Percentiles rank a stretch among this genome's conserved stretches.
Evolutionary conservation across 2,329 filamentous ascomycete species (phyloP).

Genomic region (Xylaria sp.): DNA sequence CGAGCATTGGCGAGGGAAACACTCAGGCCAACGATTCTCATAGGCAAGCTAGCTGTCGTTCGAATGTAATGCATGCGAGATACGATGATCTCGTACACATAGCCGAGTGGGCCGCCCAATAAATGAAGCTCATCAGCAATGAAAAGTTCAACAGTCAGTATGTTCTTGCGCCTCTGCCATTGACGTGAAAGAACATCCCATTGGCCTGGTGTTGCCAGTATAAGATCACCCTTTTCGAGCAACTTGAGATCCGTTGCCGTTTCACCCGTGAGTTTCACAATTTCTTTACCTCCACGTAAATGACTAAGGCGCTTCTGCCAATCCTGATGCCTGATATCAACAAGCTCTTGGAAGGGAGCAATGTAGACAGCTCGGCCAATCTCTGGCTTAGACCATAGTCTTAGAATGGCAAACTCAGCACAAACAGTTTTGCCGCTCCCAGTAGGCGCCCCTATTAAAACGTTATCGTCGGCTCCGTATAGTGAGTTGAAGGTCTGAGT

Average conservation of each 20-base stretch:
- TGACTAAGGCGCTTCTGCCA: slow-evolving; percentile 83
- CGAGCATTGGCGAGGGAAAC: slow-evolving; percentile 93
- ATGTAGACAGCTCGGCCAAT: slow-evolving; percentile 89
- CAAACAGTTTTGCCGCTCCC: slow-evolving; percentile 97
- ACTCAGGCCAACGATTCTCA: slow-evolving; percentile 89
- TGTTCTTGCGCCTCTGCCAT: slow-evolving; percentile 96
- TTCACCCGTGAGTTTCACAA: slow-evolving; percentile 94
- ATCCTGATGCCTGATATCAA: slow-evolving; percentile 83
- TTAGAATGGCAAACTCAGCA: slow-evolving; percentile 90
- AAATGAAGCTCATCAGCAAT: slow-evolving; percentile 97
- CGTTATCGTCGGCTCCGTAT: slow-evolving; percentile 90
- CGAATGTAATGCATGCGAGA: slow-evolving; percentile 98
- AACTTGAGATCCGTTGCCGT: slow-evolving; percentile 90
- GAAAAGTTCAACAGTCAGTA: slow-evolving; percentile 89
- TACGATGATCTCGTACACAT: slow-evolving; percentile 95
- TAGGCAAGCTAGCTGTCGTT: slow-evolving; percentile 82
- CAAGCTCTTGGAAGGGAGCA: slow-evolving; percentile 91
- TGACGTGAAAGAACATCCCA: slow-evolving; percentile 97
- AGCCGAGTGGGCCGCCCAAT: slow-evolving; percentile 85
- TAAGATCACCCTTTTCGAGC: slow-evolving; percentile 85
- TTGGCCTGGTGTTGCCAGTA: slow-evolving; percentile 90
- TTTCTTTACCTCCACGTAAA: slow-evolving; percentile 83
- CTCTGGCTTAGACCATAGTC: slow-evolving; percentile 81
- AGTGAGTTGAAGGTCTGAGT: slow-evolving; percentile 97
- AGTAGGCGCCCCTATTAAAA: slow-evolving; percentile 91